These are phyloP conservation scores for Pestalotiopsis sp. DNA, from an alignment of 2,329 filamentous ascomycete species.

Conservation along the genomic window DNA sequence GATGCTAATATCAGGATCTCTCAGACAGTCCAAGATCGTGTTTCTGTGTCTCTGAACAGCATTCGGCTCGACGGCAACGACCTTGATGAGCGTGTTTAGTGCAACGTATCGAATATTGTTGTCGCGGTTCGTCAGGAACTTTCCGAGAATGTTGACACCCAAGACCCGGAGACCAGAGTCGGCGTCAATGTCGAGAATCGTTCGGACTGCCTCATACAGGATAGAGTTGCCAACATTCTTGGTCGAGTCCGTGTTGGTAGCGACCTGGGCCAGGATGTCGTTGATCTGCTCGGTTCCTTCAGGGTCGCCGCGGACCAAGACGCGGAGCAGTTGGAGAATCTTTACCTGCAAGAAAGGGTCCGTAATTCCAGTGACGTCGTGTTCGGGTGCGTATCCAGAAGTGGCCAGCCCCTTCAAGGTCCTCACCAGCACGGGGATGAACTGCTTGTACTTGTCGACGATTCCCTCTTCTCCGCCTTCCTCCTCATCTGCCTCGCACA, in stretches of 20 bases:
- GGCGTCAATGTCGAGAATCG: constrained; percentile 96
- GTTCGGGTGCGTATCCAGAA: constrained; percentile 95
- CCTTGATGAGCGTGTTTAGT: constrained; percentile 95
- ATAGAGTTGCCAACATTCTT: constrained; percentile 99
- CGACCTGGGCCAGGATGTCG: constrained; percentile 95
- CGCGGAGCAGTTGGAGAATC: constrained; percentile 82
- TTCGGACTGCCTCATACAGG: constrained; percentile 94
- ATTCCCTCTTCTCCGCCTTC: constrained; percentile 89
- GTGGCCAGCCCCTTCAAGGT: constrained; percentile 91
- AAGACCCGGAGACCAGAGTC: constrained; percentile 93
- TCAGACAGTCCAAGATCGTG: constrained; percentile 93
- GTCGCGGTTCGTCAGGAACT: constrained; percentile 97
- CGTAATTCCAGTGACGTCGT: constrained; percentile 97
- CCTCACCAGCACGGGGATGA: constrained; percentile 84
- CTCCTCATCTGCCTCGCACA: constrained; percentile 93
- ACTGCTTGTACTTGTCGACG: constrained; percentile 85
- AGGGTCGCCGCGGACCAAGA: constrained; percentile 83
- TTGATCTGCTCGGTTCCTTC: constrained; percentile 96
- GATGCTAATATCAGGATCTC: constrained; percentile 98
- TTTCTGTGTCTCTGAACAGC: constrained; percentile 96
- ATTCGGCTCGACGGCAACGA: constrained; percentile 96
- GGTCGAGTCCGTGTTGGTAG: constrained; percentile 95
- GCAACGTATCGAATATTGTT: constrained; percentile 99
- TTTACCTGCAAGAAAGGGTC: constrained; percentile 98
- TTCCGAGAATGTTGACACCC: constrained; percentile 97